Evolutionary conservation across 768 basidiomycete genomes (phyloP).

Genomic region (Tricholoma bakamatsutake): DNA sequence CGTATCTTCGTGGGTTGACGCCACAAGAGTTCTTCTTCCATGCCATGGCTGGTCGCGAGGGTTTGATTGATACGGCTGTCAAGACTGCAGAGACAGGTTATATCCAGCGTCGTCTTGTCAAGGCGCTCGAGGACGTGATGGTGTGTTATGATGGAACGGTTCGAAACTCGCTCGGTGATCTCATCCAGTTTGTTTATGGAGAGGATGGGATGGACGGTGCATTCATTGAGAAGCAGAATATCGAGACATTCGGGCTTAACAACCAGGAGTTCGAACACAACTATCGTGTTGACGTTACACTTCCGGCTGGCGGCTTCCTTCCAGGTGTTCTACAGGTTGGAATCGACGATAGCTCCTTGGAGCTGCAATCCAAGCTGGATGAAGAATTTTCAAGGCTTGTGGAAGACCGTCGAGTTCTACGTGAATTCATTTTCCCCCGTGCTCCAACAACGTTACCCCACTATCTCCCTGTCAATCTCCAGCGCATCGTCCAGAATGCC

Average conservation of each 20-base stretch:
- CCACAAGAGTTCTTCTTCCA: slow-evolving; percentile 99
- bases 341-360: slow-evolving; percentile 77
- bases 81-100: slow-evolving; percentile 99
- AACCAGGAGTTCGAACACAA: slow-evolving; percentile 82
- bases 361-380: slow-evolving; percentile 81
- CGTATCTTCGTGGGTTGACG: slow-evolving; percentile 91
- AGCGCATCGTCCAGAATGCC: slow-evolving; percentile 93
- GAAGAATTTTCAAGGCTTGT: slow-evolving; percentile 54
- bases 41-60: slow-evolving; percentile 99
- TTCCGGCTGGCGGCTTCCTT: slow-evolving; percentile 73
- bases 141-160: slow-evolving; percentile 98
- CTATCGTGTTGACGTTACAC: slow-evolving; percentile 93
- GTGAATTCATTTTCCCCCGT: slow-evolving; percentile 79
- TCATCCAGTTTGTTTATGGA: slow-evolving; percentile 94
- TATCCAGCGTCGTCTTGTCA: slow-evolving; percentile 96
- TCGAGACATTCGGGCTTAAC: slow-evolving; percentile 83
- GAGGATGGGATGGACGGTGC: slow-evolving; percentile 99
- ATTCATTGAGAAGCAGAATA: slow-evolving; percentile 91
- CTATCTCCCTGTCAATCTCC: slow-evolving; percentile 92
- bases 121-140: slow-evolving; percentile 96
- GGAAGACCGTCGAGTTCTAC: slow-evolving; percentile 73
- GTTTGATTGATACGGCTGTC: slow-evolving; percentile 98
- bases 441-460: slow-evolving; percentile 66
- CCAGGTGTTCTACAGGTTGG: slow-evolving; percentile 81
- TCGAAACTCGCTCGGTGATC: slow-evolving; percentile 92